Percentiles rank a stretch among this genome's conserved stretches.
Conservation (phyloP, 1,284 basidiomycete species). For the Caloboletus firmus region DNA sequence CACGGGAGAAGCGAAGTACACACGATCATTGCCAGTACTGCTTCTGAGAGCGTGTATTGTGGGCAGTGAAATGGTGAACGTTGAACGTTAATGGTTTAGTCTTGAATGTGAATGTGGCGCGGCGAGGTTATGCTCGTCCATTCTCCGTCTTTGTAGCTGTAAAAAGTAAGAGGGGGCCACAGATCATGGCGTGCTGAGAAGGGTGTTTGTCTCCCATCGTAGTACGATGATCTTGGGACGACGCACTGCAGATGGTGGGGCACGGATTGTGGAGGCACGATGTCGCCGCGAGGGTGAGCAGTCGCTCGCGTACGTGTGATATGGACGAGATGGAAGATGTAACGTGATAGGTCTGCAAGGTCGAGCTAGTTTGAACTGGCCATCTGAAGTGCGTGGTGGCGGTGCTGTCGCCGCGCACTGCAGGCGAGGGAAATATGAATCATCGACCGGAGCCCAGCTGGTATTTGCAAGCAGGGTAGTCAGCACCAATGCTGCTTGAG, state of each 20-base stretch:
- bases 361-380: background rate
- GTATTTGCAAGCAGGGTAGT: slow-evolving; percentile 2
- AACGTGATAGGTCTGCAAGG: background rate
- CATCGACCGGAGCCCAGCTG: background rate
- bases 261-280: background rate
- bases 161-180: background rate
- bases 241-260: background rate
- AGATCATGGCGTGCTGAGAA: background rate
- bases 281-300: slow-evolving; percentile 6
- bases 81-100: background rate
- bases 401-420: background rate
- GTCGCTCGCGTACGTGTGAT: background rate
- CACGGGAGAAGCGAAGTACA: background rate
- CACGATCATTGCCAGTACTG: background rate
- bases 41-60: slow-evolving; percentile 12
- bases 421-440: background rate
- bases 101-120: background rate
- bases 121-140: background rate
- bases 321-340: background rate
- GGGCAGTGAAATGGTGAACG: background rate
- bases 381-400: background rate
- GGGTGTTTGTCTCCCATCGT: background rate
- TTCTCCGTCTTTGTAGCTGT: background rate
- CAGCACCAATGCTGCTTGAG: background rate
- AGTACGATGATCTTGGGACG: background rate